Conservation (phyloP, 352 stramenopile genomes). For the Pilasporangium apinafurcum region DNA sequence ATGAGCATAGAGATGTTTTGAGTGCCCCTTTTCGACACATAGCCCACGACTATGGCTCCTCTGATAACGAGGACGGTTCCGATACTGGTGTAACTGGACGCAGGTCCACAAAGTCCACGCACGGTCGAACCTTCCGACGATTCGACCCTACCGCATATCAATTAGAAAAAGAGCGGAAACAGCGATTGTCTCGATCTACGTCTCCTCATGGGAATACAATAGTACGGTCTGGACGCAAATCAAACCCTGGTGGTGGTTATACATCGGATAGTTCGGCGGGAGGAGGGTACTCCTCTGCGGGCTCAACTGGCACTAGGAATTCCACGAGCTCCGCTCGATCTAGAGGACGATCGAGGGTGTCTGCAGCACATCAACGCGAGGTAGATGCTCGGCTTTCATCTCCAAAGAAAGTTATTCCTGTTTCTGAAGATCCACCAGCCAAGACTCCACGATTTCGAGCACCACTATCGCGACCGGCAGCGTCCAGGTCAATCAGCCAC, state of each 20-base stretch:
- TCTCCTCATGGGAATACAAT: slow-evolving; percentile 10
- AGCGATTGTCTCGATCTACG: slow-evolving; percentile 25
- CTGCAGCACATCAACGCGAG: slow-evolving; percentile 50
- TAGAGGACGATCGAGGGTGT: slow-evolving; percentile 20
- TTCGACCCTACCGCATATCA: slow-evolving; percentile 85
- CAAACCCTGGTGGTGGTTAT: slow-evolving; percentile 40
- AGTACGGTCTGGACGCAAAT: slow-evolving; percentile 1
- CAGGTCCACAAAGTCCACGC: background rate
- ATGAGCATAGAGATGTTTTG: slow-evolving; percentile 7
- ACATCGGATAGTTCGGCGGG: slow-evolving; percentile 54
- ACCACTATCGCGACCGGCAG: slow-evolving; percentile 12
- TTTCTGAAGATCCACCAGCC: slow-evolving; percentile 1
- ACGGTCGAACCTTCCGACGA: slow-evolving; percentile 26
- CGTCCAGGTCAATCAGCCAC: slow-evolving; percentile 11
- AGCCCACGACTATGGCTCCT: slow-evolving; percentile 16
- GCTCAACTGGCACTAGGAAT: slow-evolving; percentile 41
- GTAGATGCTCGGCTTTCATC: slow-evolving; percentile 48
- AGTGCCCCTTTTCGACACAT: slow-evolving; percentile 14
- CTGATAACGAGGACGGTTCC: slow-evolving; percentile 18
- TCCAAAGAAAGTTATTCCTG: slow-evolving; percentile 25
- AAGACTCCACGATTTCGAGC: slow-evolving; percentile 16
- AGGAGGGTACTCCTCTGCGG: slow-evolving; percentile 64
- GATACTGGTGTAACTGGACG: no score
- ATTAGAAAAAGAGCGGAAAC: slow-evolving; percentile 55
- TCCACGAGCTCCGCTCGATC: slow-evolving; percentile 36